Percentiles rank a stretch among this genome's conserved stretches.
phyloP scores from a whole-genome alignment of 208 protist genomes.

The Acanthamoeba comandoni region DNA sequence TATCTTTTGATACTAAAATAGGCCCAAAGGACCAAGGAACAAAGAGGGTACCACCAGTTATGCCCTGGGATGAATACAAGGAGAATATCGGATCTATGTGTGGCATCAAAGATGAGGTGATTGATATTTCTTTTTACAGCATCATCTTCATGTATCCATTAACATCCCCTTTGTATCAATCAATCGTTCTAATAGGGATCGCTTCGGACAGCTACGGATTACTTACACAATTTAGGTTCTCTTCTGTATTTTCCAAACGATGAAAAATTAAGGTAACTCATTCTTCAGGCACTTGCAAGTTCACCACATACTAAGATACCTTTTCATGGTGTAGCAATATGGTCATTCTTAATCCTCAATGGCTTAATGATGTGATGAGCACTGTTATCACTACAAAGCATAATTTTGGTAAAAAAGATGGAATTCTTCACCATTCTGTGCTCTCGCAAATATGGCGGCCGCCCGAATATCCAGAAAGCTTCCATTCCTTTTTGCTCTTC shows the following conservation, averaged over 20 bases:
- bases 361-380: slow-evolving; percentile 53
- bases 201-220: slow-evolving; percentile 31
- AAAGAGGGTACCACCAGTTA: slow-evolving; percentile 39
- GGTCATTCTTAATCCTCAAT: slow-evolving; percentile 69
- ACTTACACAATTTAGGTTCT: slow-evolving; percentile 63
- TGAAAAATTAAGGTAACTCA: slow-evolving; percentile 7
- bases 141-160: too few species aligned
- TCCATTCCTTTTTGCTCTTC: slow-evolving; percentile 65
- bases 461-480: slow-evolving; percentile 25
- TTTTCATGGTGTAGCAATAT: not conserved
- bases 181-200: not conserved
- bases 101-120: too few species aligned
- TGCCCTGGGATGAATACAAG: slow-evolving; percentile 59
- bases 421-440: slow-evolving; percentile 60
- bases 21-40: not conserved
- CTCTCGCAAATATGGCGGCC: slow-evolving; percentile 58
- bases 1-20: too few species aligned
- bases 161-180: too few species aligned
- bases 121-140: too few species aligned
- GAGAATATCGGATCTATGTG: too few species aligned
- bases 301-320: not conserved
- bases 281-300: not conserved
- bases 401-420: slow-evolving; percentile 30
- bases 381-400: slow-evolving; percentile 72
- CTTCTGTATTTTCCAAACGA: slow-evolving; percentile 63